phyloP scores from a whole-genome alignment of 2,329 filamentous ascomycete genomes.

The Penicillium sp. region DNA sequence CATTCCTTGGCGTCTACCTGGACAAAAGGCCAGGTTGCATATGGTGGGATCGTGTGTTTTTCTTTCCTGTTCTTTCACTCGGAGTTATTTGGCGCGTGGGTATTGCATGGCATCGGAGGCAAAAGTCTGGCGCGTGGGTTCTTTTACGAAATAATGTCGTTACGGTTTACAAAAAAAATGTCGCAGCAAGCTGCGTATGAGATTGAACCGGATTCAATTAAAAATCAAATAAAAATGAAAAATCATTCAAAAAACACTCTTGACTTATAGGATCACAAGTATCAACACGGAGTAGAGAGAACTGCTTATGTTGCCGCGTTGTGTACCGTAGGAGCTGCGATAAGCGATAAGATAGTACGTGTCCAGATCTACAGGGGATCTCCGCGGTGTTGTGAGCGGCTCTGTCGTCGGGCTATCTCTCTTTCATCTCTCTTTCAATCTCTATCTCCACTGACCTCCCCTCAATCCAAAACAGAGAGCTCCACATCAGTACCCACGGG shows the following conservation, averaged over 20 bases:
- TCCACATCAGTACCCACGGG: neutral
- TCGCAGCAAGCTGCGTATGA: neutral
- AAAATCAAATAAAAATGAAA: neutral
- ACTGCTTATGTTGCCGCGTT: constrained; percentile 1
- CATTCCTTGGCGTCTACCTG: constrained; percentile 6
- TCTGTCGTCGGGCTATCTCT: neutral
- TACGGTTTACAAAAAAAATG: neutral
- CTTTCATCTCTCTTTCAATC: neutral
- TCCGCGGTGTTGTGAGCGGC: constrained; percentile 6
- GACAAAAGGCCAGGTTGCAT: constrained; percentile 13
- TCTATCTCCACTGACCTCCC: neutral
- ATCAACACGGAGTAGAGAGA: neutral
- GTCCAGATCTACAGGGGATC: constrained; percentile 6
- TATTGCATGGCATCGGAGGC: constrained; percentile 8
- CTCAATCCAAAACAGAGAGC: neutral
- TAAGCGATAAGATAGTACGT: constrained; percentile 9
- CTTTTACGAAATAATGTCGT: constrained; percentile 19
- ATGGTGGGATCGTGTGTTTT: constrained; percentile 3
- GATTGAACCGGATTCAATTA: neutral
- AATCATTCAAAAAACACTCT: neutral
- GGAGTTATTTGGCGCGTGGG: constrained; percentile 8
- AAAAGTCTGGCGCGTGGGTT: constrained; percentile 11
- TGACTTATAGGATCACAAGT: neutral
- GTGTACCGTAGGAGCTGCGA: constrained; percentile 5
- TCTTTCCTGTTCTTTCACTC: constrained; percentile 6